Percentiles rank a stretch among this genome's conserved stretches.
phyloP scores from a whole-genome alignment of 75 land plant species.

The Pinus tabuliformis region DNA sequence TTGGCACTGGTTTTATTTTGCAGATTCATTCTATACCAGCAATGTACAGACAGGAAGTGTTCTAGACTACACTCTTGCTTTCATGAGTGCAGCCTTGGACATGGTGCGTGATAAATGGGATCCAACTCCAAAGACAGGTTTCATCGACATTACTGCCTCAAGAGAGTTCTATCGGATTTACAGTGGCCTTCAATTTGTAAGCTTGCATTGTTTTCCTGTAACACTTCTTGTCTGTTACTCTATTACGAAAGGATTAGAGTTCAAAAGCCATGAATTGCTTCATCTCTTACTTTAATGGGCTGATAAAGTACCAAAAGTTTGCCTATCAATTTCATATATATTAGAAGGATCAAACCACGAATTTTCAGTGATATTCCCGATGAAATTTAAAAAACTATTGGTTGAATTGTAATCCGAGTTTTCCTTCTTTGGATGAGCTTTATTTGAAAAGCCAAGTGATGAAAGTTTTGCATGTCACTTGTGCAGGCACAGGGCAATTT shows the following conservation, averaged over 20 bases:
- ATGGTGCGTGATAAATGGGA: conserved; percentile 79
- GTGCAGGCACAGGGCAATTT: too few species aligned
- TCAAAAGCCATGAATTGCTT: neutral
- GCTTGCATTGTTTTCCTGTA: conserved; percentile 8
- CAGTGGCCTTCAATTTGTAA: conserved; percentile 97
- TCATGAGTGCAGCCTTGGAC: conserved; percentile 81
- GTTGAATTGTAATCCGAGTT: neutral
- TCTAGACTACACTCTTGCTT: conserved; percentile 93
- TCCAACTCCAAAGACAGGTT: conserved; percentile 87
- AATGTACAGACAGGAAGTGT: conserved; percentile 91
- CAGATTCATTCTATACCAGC: conserved; percentile 78
- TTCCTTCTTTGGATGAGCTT: too few species aligned
- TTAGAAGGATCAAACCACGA: neutral
- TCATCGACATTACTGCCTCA: conserved; percentile 93
- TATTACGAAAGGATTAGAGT: neutral
- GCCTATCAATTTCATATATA: neutral
- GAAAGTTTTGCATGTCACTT: too few species aligned
- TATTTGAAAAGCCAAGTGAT: too few species aligned
- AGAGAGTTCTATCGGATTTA: conserved; percentile 95
- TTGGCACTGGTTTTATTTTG: conserved; percentile 1
- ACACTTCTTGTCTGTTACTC: neutral
- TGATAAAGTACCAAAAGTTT: too few species aligned
- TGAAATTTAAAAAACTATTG: neutral
- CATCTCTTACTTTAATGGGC: too few species aligned
- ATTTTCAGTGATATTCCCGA: neutral